phyloP scores from a whole-genome alignment of 2,329 filamentous ascomycete genomes.

The Zymoseptoria tritici region DNA sequence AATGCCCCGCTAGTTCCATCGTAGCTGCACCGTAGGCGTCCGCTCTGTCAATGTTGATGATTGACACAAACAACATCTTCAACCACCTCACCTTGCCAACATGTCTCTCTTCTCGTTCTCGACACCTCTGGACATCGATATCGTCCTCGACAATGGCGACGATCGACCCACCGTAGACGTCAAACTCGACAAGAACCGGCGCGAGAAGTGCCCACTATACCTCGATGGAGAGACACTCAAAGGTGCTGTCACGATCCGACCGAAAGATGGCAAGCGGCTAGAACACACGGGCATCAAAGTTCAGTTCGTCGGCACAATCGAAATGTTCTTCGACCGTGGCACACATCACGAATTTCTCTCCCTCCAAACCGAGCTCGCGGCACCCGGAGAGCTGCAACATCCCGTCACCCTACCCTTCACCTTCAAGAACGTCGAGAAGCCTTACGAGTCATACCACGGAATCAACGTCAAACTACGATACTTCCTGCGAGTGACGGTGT shows the following conservation, averaged over 20 bases:
- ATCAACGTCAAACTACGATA: constrained; percentile 99
- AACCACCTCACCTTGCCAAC: not conserved
- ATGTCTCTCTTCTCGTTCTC: constrained; percentile 97
- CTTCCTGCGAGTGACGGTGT: constrained; percentile 95
- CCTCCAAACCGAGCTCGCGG: constrained; percentile 90
- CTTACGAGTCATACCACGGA: constrained; percentile 98
- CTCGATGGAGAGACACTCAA: constrained; percentile 98
- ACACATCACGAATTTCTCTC: constrained; percentile 99
- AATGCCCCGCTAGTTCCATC: not conserved
- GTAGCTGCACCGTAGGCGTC: not conserved
- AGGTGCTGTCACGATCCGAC: constrained; percentile 86
- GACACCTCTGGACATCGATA: constrained; percentile 96
- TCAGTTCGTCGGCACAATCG: constrained; percentile 98
- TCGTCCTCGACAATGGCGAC: constrained; percentile 92
- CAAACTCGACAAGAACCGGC: constrained; percentile 95
- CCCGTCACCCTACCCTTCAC: constrained; percentile 99
- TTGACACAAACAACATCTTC: not conserved
- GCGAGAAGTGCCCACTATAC: constrained; percentile 93
- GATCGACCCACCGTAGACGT: constrained; percentile 93
- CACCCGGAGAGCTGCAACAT: constrained; percentile 94
- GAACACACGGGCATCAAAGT: constrained; percentile 99
- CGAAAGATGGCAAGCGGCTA: constrained; percentile 95
- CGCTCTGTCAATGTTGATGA: not conserved
- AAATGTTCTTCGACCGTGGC: constrained; percentile 99
- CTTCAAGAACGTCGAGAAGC: constrained; percentile 99